Percentiles rank a stretch among this genome's conserved stretches.
Evolutionary conservation across 139 green algal genomes (phyloP).

Genomic region (Nannochloris sp.): DNA sequence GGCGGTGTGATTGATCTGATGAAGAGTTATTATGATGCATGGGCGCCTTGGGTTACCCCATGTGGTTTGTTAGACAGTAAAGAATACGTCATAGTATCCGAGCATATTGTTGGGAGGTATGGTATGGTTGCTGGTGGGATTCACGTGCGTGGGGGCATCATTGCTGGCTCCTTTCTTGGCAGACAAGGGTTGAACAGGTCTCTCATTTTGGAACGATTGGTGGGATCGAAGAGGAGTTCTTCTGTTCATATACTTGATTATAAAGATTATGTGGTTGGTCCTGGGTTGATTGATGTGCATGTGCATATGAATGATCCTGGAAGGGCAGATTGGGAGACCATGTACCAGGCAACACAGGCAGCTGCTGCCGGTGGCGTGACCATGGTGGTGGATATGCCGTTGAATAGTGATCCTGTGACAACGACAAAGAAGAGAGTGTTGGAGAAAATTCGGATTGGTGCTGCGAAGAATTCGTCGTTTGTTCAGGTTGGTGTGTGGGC

Average conservation of each 20-base stretch:
- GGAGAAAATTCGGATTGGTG: conserved; percentile 38
- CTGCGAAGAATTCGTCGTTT: conserved; percentile 47
- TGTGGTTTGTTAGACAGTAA: conserved; percentile 26
- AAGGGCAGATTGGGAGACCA: conserved; percentile 82
- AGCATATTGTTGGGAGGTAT: conserved; percentile 18
- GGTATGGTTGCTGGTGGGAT: conserved; percentile 23
- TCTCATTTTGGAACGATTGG: not conserved
- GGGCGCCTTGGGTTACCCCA: conserved; percentile 6
- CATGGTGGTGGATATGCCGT: conserved; percentile 90
- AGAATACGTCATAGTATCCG: conserved; percentile 25
- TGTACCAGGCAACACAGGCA: conserved; percentile 66
- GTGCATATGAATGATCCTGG: conserved; percentile 93
- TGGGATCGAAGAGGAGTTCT: not conserved
- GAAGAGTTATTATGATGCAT: not conserved
- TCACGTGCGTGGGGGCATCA: conserved; percentile 26
- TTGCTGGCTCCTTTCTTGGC: conserved; percentile 13
- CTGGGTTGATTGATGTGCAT: conserved; percentile 86
- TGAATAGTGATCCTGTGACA: conserved; percentile 72
- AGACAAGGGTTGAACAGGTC: not conserved
- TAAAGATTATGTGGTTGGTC: conserved; percentile 51
- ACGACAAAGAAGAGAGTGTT: conserved; percentile 40
- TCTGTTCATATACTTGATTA: conserved; percentile 19
- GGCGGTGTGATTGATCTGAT: conserved; percentile 4
- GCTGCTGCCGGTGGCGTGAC: conserved; percentile 82
- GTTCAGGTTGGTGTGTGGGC: conserved; percentile 85